A percentile compares a stretch with the other conserved stretches of the same genome.
phyloP scores from a whole-genome alignment of 345 rosid genomes.

The Combretum micranthum region DNA sequence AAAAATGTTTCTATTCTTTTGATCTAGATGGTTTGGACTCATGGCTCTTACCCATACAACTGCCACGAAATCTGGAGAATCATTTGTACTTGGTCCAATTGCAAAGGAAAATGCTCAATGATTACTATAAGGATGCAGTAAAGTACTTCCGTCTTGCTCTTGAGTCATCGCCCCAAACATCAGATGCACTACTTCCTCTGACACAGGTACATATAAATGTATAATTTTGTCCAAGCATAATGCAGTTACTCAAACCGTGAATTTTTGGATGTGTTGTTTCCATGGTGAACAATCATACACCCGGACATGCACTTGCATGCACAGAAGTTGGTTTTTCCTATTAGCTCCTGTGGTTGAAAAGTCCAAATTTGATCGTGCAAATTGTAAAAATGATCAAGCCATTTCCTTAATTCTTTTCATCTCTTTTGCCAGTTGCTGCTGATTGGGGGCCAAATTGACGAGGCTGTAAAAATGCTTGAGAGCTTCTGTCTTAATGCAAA shows the following conservation, averaged over 20 bases:
- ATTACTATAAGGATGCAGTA: conserved; percentile 53
- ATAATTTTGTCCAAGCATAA: too few relatives aligned
- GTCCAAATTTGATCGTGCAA: too few relatives aligned
- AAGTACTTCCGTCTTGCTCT: conserved; percentile 47
- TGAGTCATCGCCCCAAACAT: conserved; percentile 24
- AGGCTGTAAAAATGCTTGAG: conserved; percentile 52
- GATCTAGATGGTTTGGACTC: conserved; percentile 44
- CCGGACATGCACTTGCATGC: too few relatives aligned
- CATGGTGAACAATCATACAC: too few relatives aligned
- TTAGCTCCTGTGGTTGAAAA: too few relatives aligned
- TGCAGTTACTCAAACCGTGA: too few relatives aligned
- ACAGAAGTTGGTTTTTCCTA: too few relatives aligned
- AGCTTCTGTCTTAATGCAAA: conserved; percentile 35
- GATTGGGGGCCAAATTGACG: conserved; percentile 54
- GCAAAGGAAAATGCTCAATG: conserved; percentile 25
- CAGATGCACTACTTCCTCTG: conserved; percentile 69
- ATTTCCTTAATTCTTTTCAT: not conserved
- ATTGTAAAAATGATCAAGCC: not conserved
- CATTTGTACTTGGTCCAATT: conserved; percentile 14
- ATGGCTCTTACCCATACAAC: conserved; percentile 65
- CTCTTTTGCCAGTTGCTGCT: conserved; percentile 51
- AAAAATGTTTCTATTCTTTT: conserved; percentile 4
- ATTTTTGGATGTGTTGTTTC: too few relatives aligned
- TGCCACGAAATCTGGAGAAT: conserved; percentile 36
- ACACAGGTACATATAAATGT: conserved; percentile 47